Evolutionary conservation across 108 stramenopile species (phyloP), one percentile per base, ranked within the genome.

Genomic region (Pseudonitzschia multiseries): DNA sequence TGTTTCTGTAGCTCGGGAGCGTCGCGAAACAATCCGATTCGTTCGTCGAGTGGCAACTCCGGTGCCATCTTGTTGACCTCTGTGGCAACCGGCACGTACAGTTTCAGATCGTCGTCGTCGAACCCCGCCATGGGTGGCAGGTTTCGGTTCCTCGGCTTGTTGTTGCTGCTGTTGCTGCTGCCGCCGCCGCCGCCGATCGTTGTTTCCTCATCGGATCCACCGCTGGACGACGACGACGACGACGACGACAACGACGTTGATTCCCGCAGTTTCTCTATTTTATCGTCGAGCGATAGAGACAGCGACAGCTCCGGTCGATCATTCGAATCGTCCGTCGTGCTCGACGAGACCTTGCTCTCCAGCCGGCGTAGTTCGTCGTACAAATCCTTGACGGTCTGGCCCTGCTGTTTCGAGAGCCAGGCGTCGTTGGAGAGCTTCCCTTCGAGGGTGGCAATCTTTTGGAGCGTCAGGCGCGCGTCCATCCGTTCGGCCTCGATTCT

Each of bases 401-500:
- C 76, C 17, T 40, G 53, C 54, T 81, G 70, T 40, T 73, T 73
- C 26, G 67, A 67, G 54, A 81, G 24, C 72, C 75, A 73, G 18
- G 27, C 22, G n/a, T 57, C 41, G 53, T 81, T 70, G 15, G 68
- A 69, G 26, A 87, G 60, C 69, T 85, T 75, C 1, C 27, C 41
- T 42, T 83, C 82, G 18, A 89, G 69, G 43, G 62, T 68, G 22
- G 57, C 53, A 50, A 89, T 89, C 70, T 89, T 89, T 36, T 85
- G 71, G 36, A 89, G 57, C 1, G 79, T 82, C 22, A 89, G 70
- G 33, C 68, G 63, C 14, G 74, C 75, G 32, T 81, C 74, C 52
- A 76, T 69, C 60, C 79, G 68, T 48, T 87, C 88, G 17, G 88
- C 88, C 60, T 89, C 84, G 44, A 87, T 41, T 51, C 88, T 73